Evolutionary conservation across 169 alveolate genomes (phyloP), one percentile per base, ranked within the genome.

Genomic region (Plasmodium coatneyi): DNA sequence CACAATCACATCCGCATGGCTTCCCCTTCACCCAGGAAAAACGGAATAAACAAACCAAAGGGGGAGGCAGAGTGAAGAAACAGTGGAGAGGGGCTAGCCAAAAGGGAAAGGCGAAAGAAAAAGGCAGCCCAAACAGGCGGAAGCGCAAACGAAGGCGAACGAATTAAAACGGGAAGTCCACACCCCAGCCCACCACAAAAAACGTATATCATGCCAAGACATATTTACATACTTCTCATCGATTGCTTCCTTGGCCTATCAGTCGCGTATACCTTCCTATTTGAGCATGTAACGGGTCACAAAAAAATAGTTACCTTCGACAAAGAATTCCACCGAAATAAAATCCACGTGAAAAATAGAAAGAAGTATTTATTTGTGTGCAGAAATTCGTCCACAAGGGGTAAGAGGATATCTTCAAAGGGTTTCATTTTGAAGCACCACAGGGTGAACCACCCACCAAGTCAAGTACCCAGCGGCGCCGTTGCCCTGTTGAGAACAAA

Each of bases 131-230:
- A 5, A 32, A 34, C 28, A 32, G 22, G 32, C 28, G 56, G 32
- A 25, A 34, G 28, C 25, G 30, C 25, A 25, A 83, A n/a, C 14
- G 36, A 22, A 36, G 56, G 7, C 43, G 43, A 86, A 74, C 28
- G 76, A 86, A 32, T 74, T n/a, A 34, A 74, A 32, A 74, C 28
- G 56, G 32, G 60, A 74, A 34, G 25, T 34, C 25, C 36, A 66
- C 30, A 66, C 5, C 36, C 82, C 10, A 22, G 12, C 14, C 12
- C 78, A 83, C 34, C 9, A 19, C 78, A 72, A 84, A 19, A 71
- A 84, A 89, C 28, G n/a, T 56, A 71, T 89, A 89, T 60, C 39
- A 89, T 89, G 94, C 86, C 82, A 56, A 78, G 90, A 89, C 34
- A 71, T 39, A 89, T 89, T 60, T 89, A 79, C 34, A 32, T 79